These are phyloP conservation scores for Linum usitatissimum DNA, from an alignment of 345 rosid species.

Conservation along the genomic window DNA sequence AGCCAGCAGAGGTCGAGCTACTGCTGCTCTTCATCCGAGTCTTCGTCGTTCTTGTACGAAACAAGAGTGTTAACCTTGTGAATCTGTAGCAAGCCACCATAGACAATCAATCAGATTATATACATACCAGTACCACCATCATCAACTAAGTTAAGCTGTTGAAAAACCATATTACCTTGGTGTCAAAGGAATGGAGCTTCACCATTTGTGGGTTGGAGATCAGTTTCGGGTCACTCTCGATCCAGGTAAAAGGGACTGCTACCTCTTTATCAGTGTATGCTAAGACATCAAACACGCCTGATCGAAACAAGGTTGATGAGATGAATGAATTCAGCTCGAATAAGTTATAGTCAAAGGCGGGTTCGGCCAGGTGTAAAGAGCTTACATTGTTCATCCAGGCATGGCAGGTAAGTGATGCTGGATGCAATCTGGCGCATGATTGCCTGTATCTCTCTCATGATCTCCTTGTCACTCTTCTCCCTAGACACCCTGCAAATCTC, in stretches of 20 bases:
- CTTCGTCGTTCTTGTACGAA: slow-evolving; percentile 84
- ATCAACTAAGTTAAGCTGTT: not conserved
- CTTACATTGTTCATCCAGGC: slow-evolving; percentile 93
- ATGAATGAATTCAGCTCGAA: not conserved
- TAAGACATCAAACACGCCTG: slow-evolving; percentile 92
- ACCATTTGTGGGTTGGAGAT: slow-evolving; percentile 98
- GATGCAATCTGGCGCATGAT: slow-evolving; percentile 93
- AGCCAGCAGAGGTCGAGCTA: not conserved
- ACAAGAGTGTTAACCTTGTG: slow-evolving; percentile 95
- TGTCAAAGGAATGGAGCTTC: slow-evolving; percentile 89
- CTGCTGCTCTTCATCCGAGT: slow-evolving; percentile 54
- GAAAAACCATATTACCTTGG: slow-evolving; percentile 41
- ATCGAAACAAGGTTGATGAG: slow-evolving; percentile 1
- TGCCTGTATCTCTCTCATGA: slow-evolving; percentile 94
- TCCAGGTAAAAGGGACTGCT: slow-evolving; percentile 91
- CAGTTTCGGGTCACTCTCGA: slow-evolving; percentile 88
- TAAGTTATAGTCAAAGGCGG: too few species aligned
- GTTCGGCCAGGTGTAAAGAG: too few species aligned
- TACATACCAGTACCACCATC: not conserved
- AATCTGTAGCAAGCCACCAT: slow-evolving; percentile 40
- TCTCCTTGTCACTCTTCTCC: slow-evolving; percentile 94
- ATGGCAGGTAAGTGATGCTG: slow-evolving; percentile 88
- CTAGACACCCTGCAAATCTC: slow-evolving; percentile 50
- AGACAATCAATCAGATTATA: not conserved
- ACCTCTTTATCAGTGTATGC: slow-evolving; percentile 85